Evolutionary conservation across 768 basidiomycete genomes (phyloP), one percentile per base, ranked within the genome.

Genomic region (Xerocomellus chrysenteron): DNA sequence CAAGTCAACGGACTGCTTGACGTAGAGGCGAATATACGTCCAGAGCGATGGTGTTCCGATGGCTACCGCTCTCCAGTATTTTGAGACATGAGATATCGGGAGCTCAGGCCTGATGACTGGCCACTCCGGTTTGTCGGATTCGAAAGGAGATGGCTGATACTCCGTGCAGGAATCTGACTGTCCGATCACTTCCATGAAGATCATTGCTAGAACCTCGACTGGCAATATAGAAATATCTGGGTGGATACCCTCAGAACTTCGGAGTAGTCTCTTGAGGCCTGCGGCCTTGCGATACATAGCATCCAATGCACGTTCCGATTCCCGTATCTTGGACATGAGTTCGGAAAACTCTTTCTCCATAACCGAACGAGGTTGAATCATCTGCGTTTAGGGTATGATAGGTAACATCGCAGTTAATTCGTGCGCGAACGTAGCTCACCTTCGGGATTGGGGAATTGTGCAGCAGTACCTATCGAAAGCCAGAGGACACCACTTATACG

Each of bases 31-130:
- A 36, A 70, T 63, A 26, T 60, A 54, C 5, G 73, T 72, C 80
- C 80, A 82, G 19, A 82, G 63, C 32, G 67, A 55, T 6, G 78
- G 73, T 5, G 69, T 72, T 37, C 67, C 69, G 30, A 76, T 50
- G 32, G 76, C 75, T 42, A 77, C 61, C 21, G 67, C 60, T 54
- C 78, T 68, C 80, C 80, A 82, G 52, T 70, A 58, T 40, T 58
- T 69, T 52, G 77, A 80, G 35, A 82, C 73, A 40, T 72, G 73
- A 44, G 78, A 76, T 36, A 78, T 51, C 30, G 77, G 57, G 14
- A 80, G 56, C 52, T 71, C 69, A 2, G 69, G 65, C 52, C 67
- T 59, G 10, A 41, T 9, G 14, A 30, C n/a, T n/a, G 58, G 45
- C 55, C 60, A 60, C 46, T 56, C 55, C 4, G 39, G 43, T 45